phyloP scores from a whole-genome alignment of 2,329 filamentous ascomycete species.

The Aspergillus sp. region DNA sequence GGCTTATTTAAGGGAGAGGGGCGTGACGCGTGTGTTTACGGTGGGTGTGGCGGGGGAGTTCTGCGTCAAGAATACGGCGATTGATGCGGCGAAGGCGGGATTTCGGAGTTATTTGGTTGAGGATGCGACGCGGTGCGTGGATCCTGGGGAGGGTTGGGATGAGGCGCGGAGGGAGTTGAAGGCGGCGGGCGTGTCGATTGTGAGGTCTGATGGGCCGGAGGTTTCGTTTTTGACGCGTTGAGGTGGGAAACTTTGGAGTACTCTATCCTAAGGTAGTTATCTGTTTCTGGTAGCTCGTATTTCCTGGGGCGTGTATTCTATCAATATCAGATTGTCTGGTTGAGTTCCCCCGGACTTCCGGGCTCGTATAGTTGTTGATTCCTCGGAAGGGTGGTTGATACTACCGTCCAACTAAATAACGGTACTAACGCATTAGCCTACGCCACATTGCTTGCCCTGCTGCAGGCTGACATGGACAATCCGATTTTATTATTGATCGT shows the following conservation, averaged over 20 bases:
- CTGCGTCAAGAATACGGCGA: constrained; percentile 79
- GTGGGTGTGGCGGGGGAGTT: constrained; percentile 87
- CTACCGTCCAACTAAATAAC: not conserved
- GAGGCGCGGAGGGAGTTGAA: constrained; percentile 55
- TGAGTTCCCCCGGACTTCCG: not conserved
- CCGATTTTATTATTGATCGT: not conserved
- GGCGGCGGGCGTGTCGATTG: constrained; percentile 60
- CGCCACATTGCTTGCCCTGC: constrained; percentile 11
- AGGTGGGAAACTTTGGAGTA: not conserved
- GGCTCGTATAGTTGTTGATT: not conserved
- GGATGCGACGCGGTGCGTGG: constrained; percentile 75
- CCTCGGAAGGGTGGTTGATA: not conserved
- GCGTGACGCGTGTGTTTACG: constrained; percentile 76
- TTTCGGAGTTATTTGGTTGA: constrained; percentile 75
- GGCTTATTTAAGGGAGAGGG: constrained; percentile 53
- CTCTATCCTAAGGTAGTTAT: not conserved
- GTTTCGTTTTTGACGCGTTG: constrained; percentile 51
- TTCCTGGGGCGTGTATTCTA: too few relatives aligned
- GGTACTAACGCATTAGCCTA: constrained; percentile 12
- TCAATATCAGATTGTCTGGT: not conserved
- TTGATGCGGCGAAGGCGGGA: constrained; percentile 73
- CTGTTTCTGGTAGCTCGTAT: not conserved
- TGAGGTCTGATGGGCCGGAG: constrained; percentile 58
- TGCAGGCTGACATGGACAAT: not conserved
- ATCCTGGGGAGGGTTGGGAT: constrained; percentile 58